Conservation (phyloP, 2,329 filamentous ascomycete genomes). For the Alternaria panax region DNA sequence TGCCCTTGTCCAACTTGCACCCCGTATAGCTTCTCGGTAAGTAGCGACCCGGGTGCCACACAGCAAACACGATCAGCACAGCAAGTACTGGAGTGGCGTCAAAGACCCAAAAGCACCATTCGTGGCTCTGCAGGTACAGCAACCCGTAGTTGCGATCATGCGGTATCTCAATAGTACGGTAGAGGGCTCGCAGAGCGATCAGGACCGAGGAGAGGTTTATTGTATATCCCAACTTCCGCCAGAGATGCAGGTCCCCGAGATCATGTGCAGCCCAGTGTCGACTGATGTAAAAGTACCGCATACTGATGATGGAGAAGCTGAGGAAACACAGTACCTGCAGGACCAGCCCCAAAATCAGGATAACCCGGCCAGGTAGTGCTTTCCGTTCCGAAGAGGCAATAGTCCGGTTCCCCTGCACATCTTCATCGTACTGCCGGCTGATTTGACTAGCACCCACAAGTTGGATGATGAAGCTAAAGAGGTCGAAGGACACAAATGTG, state of each 20-base stretch:
- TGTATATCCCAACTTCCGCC: conserved; percentile 44
- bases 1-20: conserved; percentile 37
- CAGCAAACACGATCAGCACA: conserved; percentile 58
- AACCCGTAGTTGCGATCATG: conserved; percentile 55
- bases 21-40: conserved; percentile 43
- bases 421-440: conserved; percentile 41
- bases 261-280: conserved; percentile 40
- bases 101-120: conserved; percentile 63
- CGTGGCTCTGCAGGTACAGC: conserved; percentile 59
- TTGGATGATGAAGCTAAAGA: conserved; percentile 59
- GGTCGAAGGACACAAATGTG: conserved; percentile 58
- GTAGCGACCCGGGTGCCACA: conserved; percentile 57
- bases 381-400: conserved; percentile 47
- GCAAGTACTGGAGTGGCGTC: conserved; percentile 59
- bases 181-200: conserved; percentile 59
- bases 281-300: conserved; percentile 46
- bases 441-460: conserved; percentile 55
- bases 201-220: conserved; percentile 44
- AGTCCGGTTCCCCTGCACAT: conserved; percentile 49
- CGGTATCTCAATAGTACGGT: conserved; percentile 62
- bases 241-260: conserved; percentile 47
- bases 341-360: conserved; percentile 57
- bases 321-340: conserved; percentile 61
- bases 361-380: conserved; percentile 40
- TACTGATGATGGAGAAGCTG: conserved; percentile 55